Base-by-base conservation (phyloP, 2,329 filamentous ascomycete genomes). In the Diaporthe vexans region DNA sequence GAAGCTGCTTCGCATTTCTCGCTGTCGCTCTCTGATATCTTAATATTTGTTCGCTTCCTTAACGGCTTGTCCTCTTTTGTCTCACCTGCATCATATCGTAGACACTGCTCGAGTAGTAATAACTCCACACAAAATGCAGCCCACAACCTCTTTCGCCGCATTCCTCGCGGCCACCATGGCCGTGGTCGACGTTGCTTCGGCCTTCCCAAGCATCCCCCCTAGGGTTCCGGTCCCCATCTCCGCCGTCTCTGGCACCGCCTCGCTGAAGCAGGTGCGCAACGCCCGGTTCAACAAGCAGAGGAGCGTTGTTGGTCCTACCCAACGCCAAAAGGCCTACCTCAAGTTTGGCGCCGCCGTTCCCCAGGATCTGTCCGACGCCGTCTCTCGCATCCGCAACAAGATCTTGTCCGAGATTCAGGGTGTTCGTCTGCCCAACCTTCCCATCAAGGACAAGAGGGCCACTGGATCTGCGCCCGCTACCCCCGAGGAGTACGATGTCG, bases 341-440 rank as follows among this genome's bases (percentile, higher is more conserved):
- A 86, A 86, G 78, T 85, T 81, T 71, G 82, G 82, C 69, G 79
- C 79, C 21, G 74, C 79, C 7, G 73, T 83, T 2, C 83, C 84
- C 5, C 79, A 80, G 35, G 77, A 80, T 17, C 79, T 85, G 24
- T 67, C 77, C 70, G 73, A 73, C 58, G 81, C 81, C 54, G 78
- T 84, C 43, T 78, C 79, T 75, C 77, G 79, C 43, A 78, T 79
- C 73, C 65, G 74, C 21, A 56, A 37, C 48, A 57, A 73, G 35
- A 52, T 72, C 69, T 57, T 61, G 57, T 72, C 73, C 46, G 76
- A 77, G 61, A 52, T 76, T 33, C 33, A 54, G 46, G 63, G 63
- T 13, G 63, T 68, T 40, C 63, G 63, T 24, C 48, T 68, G 33
- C 63, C 63, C 54, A 77, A 69, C 35, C n/a, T 65, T 24, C 52